phyloP scores from a whole-genome alignment of 1,139 yeast species.

The Martiniozyma asiatica region DNA sequence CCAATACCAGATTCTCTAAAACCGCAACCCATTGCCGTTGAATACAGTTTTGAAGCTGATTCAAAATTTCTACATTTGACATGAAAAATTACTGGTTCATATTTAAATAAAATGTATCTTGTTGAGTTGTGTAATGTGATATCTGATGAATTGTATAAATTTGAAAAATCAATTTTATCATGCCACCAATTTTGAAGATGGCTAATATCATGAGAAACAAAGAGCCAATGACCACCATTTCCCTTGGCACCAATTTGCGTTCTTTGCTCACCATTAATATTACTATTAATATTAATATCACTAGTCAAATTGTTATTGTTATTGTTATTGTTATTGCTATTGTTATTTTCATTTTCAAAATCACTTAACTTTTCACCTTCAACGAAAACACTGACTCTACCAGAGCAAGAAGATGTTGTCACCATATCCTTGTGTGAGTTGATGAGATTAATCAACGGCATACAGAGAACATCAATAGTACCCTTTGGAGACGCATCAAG shows the following conservation, averaged over 20 bases:
- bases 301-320: too few relatives aligned
- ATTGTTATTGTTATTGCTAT: too few relatives aligned
- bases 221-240: slow-evolving; percentile 75
- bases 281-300: too few relatives aligned
- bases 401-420: slow-evolving; percentile 83
- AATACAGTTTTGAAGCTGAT: slow-evolving; percentile 50
- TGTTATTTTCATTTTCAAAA: too few relatives aligned
- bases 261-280: too few relatives aligned
- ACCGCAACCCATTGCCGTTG: slow-evolving; percentile 72
- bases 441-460: slow-evolving; percentile 59
- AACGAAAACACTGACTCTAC: slow-evolving; percentile 68
- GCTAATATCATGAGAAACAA: slow-evolving; percentile 55
- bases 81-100: slow-evolving; percentile 76
- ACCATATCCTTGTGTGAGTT: slow-evolving; percentile 58
- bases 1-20: slow-evolving; percentile 84
- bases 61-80: slow-evolving; percentile 58
- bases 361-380: slow-evolving; percentile 39
- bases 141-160: neutral
- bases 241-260: slow-evolving; percentile 69
- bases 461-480: slow-evolving; percentile 56
- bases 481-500: slow-evolving; percentile 82
- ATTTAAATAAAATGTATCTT: slow-evolving; percentile 58
- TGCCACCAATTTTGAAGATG: slow-evolving; percentile 42
- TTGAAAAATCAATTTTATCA: neutral
- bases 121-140: too few relatives aligned